A percentile compares a stretch with the other conserved stretches of the same genome.
phyloP scores from a whole-genome alignment of 176 grass and related monocot species.

The Carex myosuroides region DNA sequence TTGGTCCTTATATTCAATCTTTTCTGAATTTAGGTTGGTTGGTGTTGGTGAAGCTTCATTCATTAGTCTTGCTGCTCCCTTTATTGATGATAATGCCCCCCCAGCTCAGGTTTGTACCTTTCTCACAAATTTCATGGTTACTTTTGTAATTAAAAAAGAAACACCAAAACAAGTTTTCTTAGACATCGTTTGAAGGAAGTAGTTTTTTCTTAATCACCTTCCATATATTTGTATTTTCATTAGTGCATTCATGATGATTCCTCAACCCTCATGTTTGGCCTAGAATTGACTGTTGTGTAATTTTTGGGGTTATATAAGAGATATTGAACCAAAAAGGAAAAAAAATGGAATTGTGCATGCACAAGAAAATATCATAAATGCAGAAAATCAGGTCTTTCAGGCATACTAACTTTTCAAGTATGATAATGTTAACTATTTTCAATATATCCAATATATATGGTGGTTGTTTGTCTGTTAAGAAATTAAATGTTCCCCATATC shows the following conservation, averaged over 20 bases:
- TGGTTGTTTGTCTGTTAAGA: constrained; percentile 7
- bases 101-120: constrained; percentile 53
- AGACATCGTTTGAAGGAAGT: not conserved
- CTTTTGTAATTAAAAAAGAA: not conserved
- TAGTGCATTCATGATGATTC: not conserved
- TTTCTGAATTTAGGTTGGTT: constrained; percentile 73
- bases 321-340: not conserved
- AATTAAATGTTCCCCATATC: constrained; percentile 30
- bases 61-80: constrained; percentile 97
- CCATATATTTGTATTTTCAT: not conserved
- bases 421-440: not conserved
- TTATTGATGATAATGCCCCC: constrained; percentile 97
- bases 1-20: constrained; percentile 2
- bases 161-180: not conserved
- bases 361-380: not conserved
- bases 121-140: not conserved
- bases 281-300: not conserved
- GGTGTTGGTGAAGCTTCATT: constrained; percentile 99
- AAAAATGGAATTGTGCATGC: not conserved
- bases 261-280: not conserved
- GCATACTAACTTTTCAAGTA: not conserved
- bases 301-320: not conserved
- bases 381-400: not conserved
- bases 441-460: constrained; percentile 10
- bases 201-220: not conserved